Conservation (phyloP, 106 monocot genomes). For the Iris macrosiphon region DNA sequence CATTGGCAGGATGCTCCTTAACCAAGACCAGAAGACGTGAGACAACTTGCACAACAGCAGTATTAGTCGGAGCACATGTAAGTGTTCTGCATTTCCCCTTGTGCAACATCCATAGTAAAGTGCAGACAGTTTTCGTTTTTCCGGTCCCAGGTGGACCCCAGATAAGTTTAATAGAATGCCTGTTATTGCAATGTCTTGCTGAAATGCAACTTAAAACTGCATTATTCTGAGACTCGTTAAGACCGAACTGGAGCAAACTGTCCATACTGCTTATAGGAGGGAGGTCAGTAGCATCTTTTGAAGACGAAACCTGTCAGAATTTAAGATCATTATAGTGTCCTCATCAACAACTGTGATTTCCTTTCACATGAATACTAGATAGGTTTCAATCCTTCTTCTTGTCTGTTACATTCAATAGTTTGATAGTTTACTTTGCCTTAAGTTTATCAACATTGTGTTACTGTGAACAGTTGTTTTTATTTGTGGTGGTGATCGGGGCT, state of each 20-base stretch:
- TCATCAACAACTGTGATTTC: no score
- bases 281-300: background rate
- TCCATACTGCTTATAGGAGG: background rate
- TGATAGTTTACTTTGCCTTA: no score
- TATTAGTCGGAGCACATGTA: slow-evolving; percentile 66
- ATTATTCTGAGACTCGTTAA: slow-evolving; percentile 5
- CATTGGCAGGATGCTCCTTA: background rate
- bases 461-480: slow-evolving; percentile 50
- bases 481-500: no score
- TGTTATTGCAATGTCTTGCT: background rate
- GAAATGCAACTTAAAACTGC: background rate
- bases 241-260: background rate
- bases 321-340: no score
- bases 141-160: slow-evolving; percentile 89
- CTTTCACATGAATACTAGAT: no score
- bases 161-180: slow-evolving; percentile 4
- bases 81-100: slow-evolving; percentile 24
- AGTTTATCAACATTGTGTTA: slow-evolving; percentile 40
- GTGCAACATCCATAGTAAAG: slow-evolving; percentile 21
- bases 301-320: background rate
- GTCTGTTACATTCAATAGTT: no score
- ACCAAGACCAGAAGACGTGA: slow-evolving; percentile 25
- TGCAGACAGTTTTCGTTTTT: slow-evolving; percentile 50
- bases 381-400: no score
- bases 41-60: slow-evolving; percentile 41